phyloP scores from a whole-genome alignment of 345 rosid genomes.

The Litchi chinensis region DNA sequence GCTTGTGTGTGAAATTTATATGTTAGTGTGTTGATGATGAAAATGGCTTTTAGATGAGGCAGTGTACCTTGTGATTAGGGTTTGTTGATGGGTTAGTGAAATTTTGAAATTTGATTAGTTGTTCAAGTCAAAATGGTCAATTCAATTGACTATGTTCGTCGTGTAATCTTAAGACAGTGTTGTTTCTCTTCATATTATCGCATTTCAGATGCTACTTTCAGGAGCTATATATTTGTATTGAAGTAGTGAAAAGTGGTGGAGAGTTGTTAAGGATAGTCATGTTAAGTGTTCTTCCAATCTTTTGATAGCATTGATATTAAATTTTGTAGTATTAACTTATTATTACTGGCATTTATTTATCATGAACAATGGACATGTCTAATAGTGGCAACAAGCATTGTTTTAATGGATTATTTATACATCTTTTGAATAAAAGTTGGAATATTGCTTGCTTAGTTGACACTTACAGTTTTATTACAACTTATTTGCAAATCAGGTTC shows the following conservation, averaged over 20 bases:
- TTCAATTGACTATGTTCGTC: background rate
- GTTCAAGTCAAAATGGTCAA: background rate
- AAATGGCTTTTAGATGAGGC: background rate
- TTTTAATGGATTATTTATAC: background rate
- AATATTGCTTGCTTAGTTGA: background rate
- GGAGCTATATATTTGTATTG: background rate
- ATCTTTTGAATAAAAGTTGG: background rate
- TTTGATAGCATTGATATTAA: background rate
- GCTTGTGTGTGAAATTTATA: background rate
- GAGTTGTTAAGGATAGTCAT: conserved; percentile 1
- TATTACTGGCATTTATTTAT: background rate
- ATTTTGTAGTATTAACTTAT: background rate
- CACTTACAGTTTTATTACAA: background rate
- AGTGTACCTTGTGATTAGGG: background rate
- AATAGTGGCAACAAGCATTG: background rate
- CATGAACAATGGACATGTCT: background rate
- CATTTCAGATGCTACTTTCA: background rate
- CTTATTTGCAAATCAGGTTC: background rate
- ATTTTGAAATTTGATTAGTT: background rate
- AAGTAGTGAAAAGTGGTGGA: conserved; percentile 11
- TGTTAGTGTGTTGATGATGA: background rate
- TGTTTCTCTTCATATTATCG: background rate
- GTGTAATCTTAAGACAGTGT: background rate
- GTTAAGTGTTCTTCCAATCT: background rate
- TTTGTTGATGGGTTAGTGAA: background rate